These are phyloP conservation scores for Aegilops tauschii DNA, from an alignment of 176 grass and related monocot species.

Conservation along the genomic window DNA sequence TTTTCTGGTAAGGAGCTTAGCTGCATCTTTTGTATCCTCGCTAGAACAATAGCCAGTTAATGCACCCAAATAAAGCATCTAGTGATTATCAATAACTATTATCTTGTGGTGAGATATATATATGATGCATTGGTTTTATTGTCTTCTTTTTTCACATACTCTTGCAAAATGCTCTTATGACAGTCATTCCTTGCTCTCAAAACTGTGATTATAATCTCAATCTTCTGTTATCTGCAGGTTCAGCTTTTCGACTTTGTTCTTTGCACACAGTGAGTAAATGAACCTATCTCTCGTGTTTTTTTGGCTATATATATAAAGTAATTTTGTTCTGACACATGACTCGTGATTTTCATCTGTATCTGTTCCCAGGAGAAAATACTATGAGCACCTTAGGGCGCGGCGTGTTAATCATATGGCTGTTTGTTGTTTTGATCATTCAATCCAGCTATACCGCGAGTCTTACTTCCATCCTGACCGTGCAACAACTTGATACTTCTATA, in stretches of 20 bases:
- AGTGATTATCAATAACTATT: background rate
- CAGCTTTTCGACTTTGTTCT: constrained; percentile 97
- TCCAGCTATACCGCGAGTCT: constrained; percentile 97
- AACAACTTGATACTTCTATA: constrained; percentile 80
- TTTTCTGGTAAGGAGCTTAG: constrained; percentile 65
- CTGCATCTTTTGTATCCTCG: background rate
- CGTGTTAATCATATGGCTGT: constrained; percentile 91
- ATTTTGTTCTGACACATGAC: constrained; percentile 12
- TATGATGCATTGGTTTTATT: background rate
- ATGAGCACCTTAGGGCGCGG: constrained; percentile 76
- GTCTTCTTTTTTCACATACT: background rate
- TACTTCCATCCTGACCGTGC: constrained; percentile 94
- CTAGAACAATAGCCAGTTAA: background rate
- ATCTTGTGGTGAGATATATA: background rate
- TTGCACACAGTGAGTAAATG: constrained; percentile 87
- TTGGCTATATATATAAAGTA: background rate
- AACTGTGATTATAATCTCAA: constrained; percentile 9
- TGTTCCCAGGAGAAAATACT: constrained; percentile 73
- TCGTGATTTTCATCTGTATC: constrained; percentile 18
- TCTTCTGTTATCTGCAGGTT: constrained; percentile 62
- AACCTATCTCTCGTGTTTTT: constrained; percentile 26
- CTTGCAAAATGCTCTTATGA: background rate
- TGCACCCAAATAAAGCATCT: background rate
- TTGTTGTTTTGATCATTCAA: constrained; percentile 96
- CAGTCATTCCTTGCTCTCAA: constrained; percentile 21